Evolutionary conservation across 805 yeast species (phyloP), one percentile per base, ranked within the genome.

Genomic region (Kluyveromyces nonfermentans): DNA sequence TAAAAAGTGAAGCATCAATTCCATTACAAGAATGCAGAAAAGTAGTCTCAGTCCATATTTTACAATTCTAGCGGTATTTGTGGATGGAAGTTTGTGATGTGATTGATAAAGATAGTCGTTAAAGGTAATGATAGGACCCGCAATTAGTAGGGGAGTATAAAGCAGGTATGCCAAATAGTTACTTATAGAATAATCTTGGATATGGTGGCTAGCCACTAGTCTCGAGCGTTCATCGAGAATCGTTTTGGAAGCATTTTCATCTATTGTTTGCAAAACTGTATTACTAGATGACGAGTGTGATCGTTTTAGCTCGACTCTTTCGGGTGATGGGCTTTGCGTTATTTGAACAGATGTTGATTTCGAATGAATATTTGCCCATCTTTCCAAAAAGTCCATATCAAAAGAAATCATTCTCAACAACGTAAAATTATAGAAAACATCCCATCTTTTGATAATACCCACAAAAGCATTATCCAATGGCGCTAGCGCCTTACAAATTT

Each of bases 61-160:
- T 1, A 71, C 41, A 0, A 75, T 78, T 36, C 85, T 68, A 40
- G 69, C 72, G 42, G 57, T 47, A 42, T 74, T 72, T 31, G 84
- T 80, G 0, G 94, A 75, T 1, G 82, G 72, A 15, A 82, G 65
- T 15, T 77, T 71, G 49, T 74, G 70, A 32, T 68, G 65, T 3
- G 81, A 69, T 66, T 93, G 98, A 53, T 81, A 80, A 35, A 84
- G 62, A 61, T 80, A 93, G 62, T 93, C 98, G 65, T 93, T 93
- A 69, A 85, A 93, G 0, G 97, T 85, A 35, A 93, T 59, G 15
- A 93, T 79, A 19, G 99, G 99, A 1, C 99, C 99, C 2, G 96
- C 97, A 53, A 93, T 80, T 63, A 85, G 85, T 39, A 93, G 67
- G 3, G 99, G 99, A 0, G 96, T 77, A 56, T 93, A 93, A 5